Percentiles rank a stretch among this genome's conserved stretches.
phyloP scores from a whole-genome alignment of 805 yeast genomes.

The Huiozyma sinensis region DNA sequence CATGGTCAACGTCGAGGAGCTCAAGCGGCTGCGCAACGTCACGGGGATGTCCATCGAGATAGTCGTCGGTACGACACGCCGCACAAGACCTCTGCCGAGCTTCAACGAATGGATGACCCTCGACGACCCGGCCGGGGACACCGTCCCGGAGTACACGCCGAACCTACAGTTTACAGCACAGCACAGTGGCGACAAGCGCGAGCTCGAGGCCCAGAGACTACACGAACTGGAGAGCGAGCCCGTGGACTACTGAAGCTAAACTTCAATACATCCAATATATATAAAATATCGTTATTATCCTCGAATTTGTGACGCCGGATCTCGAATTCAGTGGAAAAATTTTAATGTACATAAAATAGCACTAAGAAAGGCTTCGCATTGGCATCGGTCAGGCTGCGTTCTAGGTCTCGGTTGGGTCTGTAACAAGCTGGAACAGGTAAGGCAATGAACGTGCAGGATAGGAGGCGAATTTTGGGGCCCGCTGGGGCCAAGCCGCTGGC shows the following conservation, averaged over 20 bases:
- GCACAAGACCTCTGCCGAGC: slow-evolving; percentile 1
- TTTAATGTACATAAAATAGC: too few species aligned
- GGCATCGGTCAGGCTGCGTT: too few species aligned
- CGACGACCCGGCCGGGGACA: neutral
- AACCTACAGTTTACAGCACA: slow-evolving; percentile 32
- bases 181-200: slow-evolving; percentile 32
- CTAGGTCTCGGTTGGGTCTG: too few species aligned
- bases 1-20: slow-evolving; percentile 69
- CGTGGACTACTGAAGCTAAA: slow-evolving; percentile 11
- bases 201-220: slow-evolving; percentile 30
- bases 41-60: slow-evolving; percentile 74
- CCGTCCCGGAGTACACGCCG: slow-evolving; percentile 16
- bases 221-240: slow-evolving; percentile 35
- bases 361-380: too few species aligned
- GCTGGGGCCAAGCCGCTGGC: slow-evolving; percentile 45
- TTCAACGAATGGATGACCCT: slow-evolving; percentile 4
- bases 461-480: slow-evolving; percentile 85
- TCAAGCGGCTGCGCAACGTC: slow-evolving; percentile 67
- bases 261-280: too few species aligned
- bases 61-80: slow-evolving; percentile 55
- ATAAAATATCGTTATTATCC: too few species aligned
- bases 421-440: too few species aligned
- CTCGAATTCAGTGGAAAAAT: too few species aligned
- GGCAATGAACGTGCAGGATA: slow-evolving; percentile 38
- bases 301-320: too few species aligned